phyloP scores from a whole-genome alignment of 768 basidiomycete species.

The Mrakia blollopis region DNA sequence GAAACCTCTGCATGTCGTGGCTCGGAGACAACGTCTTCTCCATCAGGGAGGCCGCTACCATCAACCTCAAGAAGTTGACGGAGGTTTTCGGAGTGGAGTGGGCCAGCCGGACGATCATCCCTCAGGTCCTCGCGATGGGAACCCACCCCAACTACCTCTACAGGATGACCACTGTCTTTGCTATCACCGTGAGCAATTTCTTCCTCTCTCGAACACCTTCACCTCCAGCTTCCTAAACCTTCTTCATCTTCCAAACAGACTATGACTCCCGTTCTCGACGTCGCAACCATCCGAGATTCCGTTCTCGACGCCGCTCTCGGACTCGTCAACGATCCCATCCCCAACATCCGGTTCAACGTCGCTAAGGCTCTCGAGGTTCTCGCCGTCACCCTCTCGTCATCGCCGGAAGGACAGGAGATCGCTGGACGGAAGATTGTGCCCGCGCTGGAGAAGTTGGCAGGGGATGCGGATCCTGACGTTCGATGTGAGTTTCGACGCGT shows the following conservation, averaged over 20 bases:
- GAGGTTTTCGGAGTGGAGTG: conserved; percentile 99
- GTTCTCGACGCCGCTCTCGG: conserved; percentile 78
- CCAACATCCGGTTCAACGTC: conserved; percentile 98
- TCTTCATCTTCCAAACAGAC: conserved; percentile 54
- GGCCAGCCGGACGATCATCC: conserved; percentile 88
- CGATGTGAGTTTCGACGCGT: conserved; percentile 53
- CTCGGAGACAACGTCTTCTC: conserved; percentile 96
- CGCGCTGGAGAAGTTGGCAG: conserved; percentile 77
- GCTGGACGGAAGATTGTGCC: conserved; percentile 69
- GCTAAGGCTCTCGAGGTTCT: conserved; percentile 90
- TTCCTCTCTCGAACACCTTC: not conserved
- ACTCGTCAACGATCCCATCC: conserved; percentile 83
- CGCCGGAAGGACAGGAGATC: conserved; percentile 66
- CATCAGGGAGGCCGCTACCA: conserved; percentile 95
- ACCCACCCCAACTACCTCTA: conserved; percentile 94
- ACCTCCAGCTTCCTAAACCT: not conserved
- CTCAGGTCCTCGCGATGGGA: conserved; percentile 96
- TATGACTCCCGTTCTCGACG: conserved; percentile 82
- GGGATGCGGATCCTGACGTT: conserved; percentile 90
- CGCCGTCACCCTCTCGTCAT: conserved; percentile 59
- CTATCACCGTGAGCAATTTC: conserved; percentile 75
- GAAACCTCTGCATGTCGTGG: conserved; percentile 98
- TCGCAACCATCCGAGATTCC: conserved; percentile 75
- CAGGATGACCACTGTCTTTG: conserved; percentile 98
- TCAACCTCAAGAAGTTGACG: conserved; percentile 92